A percentile compares a stretch with the other conserved stretches of the same genome.
Conservation (phyloP, 2,329 filamentous ascomycete genomes). For the Cytospora schulzeri region DNA sequence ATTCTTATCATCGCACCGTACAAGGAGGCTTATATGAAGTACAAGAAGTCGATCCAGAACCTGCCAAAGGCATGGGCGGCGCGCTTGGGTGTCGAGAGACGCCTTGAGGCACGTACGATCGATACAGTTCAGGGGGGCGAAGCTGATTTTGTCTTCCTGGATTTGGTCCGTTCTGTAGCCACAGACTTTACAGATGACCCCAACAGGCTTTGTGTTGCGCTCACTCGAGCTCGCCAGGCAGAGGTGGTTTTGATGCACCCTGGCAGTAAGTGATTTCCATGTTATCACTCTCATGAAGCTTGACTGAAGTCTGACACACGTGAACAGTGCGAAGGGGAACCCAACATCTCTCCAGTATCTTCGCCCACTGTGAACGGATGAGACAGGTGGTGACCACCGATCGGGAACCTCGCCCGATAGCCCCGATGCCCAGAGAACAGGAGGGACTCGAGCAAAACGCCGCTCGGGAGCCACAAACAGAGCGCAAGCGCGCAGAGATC, state of each 20-base stretch:
- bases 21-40: conserved; percentile 38
- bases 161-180: conserved; percentile 43
- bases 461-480: neutral
- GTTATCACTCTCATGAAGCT: too few species aligned
- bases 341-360: neutral
- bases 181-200: conserved; percentile 46
- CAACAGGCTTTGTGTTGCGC: conserved; percentile 44
- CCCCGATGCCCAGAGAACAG: neutral
- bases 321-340: conserved; percentile 14
- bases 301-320: neutral
- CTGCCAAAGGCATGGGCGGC: conserved; percentile 35
- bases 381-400: conserved; percentile 17
- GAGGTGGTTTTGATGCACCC: conserved; percentile 46
- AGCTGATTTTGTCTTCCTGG: conserved; percentile 46
- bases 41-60: conserved; percentile 30
- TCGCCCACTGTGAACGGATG: conserved; percentile 8
- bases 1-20: conserved; percentile 46
- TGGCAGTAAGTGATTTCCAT: conserved; percentile 12
- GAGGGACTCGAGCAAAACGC: neutral
- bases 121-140: conserved; percentile 46
- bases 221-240: conserved; percentile 44
- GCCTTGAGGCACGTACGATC: conserved; percentile 43
- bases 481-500: conserved; percentile 4
- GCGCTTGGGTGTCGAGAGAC: conserved; percentile 31
- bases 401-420: neutral